Percentiles rank a stretch among this genome's conserved stretches.
Conservation (phyloP, 2,329 filamentous ascomycete species). For the Penicillium psychrosexuale region DNA sequence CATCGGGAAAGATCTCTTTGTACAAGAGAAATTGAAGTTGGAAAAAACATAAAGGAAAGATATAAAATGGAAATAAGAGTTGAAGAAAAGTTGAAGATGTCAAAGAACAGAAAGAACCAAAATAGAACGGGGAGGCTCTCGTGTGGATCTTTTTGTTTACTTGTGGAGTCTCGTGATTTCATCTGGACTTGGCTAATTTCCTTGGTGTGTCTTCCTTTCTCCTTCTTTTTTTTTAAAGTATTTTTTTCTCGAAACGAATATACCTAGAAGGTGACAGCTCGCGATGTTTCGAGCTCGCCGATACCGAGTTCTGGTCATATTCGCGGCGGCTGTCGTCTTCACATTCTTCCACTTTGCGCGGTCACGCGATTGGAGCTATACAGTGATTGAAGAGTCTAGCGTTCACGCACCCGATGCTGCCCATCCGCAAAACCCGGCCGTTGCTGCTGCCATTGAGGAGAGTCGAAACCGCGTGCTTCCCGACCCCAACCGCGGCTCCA, state of each 20-base stretch:
- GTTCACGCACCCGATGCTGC: slow-evolving; percentile 5
- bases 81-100: neutral
- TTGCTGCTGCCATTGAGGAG: slow-evolving; percentile 8
- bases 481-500: slow-evolving; percentile 14
- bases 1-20: no score
- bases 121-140: slow-evolving; percentile 3
- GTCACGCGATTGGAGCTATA: slow-evolving; percentile 39
- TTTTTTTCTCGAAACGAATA: neutral
- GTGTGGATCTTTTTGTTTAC: slow-evolving; percentile 7
- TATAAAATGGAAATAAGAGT: neutral
- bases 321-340: slow-evolving; percentile 44
- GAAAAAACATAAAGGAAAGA: neutral
- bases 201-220: slow-evolving; percentile 1
- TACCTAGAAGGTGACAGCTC: slow-evolving; percentile 12
- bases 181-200: slow-evolving; percentile 6
- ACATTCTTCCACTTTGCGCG: slow-evolving; percentile 52
- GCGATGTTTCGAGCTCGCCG: slow-evolving; percentile 50
- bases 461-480: slow-evolving; percentile 12
- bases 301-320: slow-evolving; percentile 47
- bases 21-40: no score
- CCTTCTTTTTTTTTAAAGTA: neutral
- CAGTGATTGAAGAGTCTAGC: slow-evolving; percentile 13
- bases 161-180: slow-evolving; percentile 12
- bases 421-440: slow-evolving; percentile 1
- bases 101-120: neutral